Evolutionary conservation across 2,329 filamentous ascomycete species (phyloP), one percentile per base, ranked within the genome.

Genomic region (Aspergillus pseudoglaucus): DNA sequence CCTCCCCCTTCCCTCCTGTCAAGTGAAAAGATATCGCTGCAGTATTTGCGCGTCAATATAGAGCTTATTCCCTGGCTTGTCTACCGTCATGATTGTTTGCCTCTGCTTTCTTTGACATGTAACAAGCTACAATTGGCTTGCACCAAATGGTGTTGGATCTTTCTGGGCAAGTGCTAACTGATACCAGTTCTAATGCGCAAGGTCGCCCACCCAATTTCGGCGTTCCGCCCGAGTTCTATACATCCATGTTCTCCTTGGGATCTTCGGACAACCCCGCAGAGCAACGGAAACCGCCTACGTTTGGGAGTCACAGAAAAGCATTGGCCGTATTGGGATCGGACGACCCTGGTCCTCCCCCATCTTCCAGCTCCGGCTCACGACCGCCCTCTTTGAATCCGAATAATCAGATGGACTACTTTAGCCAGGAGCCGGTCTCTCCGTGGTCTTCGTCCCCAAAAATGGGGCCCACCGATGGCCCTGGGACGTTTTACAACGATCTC

Each of bases 241-340:
- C 51, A 22, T 62, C 63, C 32, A 61, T 60, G 47, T 67, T 67
- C 53, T 62, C 65, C 41, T 62, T 61, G 58, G 55, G 54, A 23
- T 66, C 68, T 15, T 65, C 68, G 1, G 63, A 67, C 39, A 55
- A 66, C n/a, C 67, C 65, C 4, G 69, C 64, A 23, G 68, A 70
- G 45, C 56, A 61, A 46, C 67, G 64, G 42, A 66, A 64, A 48
- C 48, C 55, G 15, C 59, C 63, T 23, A 57, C 62, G 2, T 64
- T 69, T 30, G 55, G 58, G 41, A 63, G 58, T 41, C 63, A 70
- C 45, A 59, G 64, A 42, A 70, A 69, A 48, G 64, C 60, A 14
- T 52, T 65, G 44, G 60, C 59, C 44, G 49, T 64, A 6, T 51
- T 66, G 32, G 64, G 61, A 15, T 54, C 60, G 5, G 58, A 62